These are phyloP conservation scores for Metschnikowia similis DNA, from an alignment of 805 yeast species.

Conservation along the genomic window DNA sequence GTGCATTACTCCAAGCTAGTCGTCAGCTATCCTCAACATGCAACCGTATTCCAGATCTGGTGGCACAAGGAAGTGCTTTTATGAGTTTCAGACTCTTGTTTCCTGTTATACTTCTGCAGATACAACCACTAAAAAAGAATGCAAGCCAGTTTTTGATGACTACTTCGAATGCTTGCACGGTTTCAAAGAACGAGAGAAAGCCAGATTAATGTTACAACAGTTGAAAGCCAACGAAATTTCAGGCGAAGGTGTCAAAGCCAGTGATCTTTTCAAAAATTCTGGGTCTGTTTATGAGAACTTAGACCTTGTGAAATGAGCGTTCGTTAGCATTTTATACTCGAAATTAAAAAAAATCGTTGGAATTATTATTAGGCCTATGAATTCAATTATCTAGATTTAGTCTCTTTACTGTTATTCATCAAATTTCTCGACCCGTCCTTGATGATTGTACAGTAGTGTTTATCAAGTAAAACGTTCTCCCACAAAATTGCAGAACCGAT, in stretches of 20 bases:
- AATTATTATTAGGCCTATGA: neutral
- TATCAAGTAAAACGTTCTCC: constrained; percentile 76
- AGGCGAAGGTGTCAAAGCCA: constrained; percentile 37
- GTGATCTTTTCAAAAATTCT: constrained; percentile 40
- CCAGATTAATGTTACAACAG: constrained; percentile 42
- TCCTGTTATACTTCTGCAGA: constrained; percentile 45
- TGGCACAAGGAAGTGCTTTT: constrained; percentile 45
- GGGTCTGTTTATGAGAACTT: constrained; percentile 41
- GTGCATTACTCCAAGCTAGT: neutral
- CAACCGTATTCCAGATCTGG: constrained; percentile 47
- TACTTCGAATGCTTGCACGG: constrained; percentile 47
- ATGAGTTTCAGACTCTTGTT: constrained; percentile 42
- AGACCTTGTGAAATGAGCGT: constrained; percentile 29
- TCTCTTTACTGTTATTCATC: constrained; percentile 34
- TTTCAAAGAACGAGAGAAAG: constrained; percentile 42
- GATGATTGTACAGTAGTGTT: constrained; percentile 83
- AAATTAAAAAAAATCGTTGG: neutral
- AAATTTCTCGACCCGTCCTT: constrained; percentile 54
- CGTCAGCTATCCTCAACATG: constrained; percentile 21
- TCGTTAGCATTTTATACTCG: neutral
- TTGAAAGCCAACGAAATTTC: constrained; percentile 41
- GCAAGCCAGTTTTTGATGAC: constrained; percentile 43
- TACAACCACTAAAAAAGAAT: constrained; percentile 37
- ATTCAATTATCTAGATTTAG: constrained; percentile 1
- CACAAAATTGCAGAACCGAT: constrained; percentile 86